Conservation (phyloP, 108 stramenopile species). For the Conticribra guillardii region DNA sequence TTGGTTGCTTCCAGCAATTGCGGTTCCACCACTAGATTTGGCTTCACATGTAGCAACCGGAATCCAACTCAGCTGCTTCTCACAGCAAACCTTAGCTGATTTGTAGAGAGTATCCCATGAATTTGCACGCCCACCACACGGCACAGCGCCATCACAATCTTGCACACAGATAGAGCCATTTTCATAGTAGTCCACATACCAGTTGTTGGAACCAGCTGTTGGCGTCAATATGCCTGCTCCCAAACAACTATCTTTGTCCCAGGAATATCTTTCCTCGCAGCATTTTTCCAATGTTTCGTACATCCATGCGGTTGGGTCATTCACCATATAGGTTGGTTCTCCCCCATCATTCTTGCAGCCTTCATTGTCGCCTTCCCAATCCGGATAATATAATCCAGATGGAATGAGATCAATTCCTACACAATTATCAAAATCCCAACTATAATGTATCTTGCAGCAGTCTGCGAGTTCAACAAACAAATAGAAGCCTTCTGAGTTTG, state of each 20-base stretch:
- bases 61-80: neutral
- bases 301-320: constrained; percentile 2
- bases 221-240: neutral
- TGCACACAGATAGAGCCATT: neutral
- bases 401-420: neutral
- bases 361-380: constrained; percentile 2
- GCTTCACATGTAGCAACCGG: neutral
- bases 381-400: constrained; percentile 6
- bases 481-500: neutral
- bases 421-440: neutral
- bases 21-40: neutral
- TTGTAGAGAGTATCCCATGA: constrained; percentile 6
- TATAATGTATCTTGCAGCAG: neutral
- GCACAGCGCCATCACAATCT: neutral
- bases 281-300: neutral
- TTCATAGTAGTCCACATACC: neutral
- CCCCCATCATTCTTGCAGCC: neutral
- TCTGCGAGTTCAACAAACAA: neutral
- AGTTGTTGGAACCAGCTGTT: neutral
- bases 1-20: neutral
- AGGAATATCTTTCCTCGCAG: neutral
- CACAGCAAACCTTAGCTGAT: neutral
- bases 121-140: constrained; percentile 4
- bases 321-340: neutral
- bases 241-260: neutral